Base-by-base conservation (phyloP, 352 stramenopile genomes). In the Globisporangium echinulatum region DNA sequence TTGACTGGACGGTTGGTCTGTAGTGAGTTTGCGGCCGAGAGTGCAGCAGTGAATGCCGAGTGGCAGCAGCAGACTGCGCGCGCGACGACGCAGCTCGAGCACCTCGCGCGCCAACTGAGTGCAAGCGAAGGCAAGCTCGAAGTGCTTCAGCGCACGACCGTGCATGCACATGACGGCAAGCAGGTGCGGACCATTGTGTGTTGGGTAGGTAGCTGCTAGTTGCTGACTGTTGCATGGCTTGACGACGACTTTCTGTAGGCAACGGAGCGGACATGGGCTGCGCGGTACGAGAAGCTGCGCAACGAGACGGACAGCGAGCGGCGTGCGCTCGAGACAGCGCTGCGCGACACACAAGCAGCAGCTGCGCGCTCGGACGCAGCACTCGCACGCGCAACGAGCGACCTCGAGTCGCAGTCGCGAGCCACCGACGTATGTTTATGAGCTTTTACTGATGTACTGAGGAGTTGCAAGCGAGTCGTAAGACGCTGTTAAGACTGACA, bases 71-170 rank as follows among this genome's bases (percentile, higher is more conserved):
- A 88, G 57, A 42, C 54, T 4, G 71, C 66, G 1, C 4, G 54
- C n/a, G 63, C 82, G 68, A 63, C 48, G 13, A 66, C 52, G 0
- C 70, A 82, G 19, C 59, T 90, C 15, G 76, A 87, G 13, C 68
- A 64, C 3, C 38, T 88, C 8, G 69, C 66, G 11, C 70, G 69
- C 9, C 68, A 77, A 39, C 59, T 90, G 14, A 69, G 71, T 14
- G 40, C 68, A 4, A 85, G 78, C 38, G 68, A 90, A 59, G 52
- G 58, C 17, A 82, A 85, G 47, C 53, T 90, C 8, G 69, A 84
- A 49, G 66, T 63, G 2, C 47, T 86, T 13, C 65, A 88, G 62
- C 70, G 62, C 14, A 75, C 72, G 7, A 67, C 67, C 8, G 59
- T 80, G 4, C 73, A 81, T 49, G 66, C 66, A 0, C 79, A 79